Evolutionary conservation across 768 basidiomycete species (phyloP).

Genomic region (Rhodotorula babjevae): DNA sequence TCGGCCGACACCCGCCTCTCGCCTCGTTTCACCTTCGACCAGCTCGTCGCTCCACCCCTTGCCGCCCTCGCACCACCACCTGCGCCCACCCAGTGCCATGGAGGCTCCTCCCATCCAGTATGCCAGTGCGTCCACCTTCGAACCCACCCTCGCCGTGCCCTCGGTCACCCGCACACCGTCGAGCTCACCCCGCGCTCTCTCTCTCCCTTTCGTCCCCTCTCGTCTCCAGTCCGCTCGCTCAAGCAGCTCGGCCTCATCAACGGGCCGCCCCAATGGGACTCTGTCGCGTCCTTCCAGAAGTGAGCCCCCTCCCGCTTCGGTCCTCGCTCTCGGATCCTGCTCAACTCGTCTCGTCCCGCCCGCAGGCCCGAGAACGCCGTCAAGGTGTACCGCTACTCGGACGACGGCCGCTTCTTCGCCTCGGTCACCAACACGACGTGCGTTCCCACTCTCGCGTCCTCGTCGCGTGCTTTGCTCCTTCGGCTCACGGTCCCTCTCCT

Average conservation of each 20-base stretch:
- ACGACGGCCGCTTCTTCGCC: constrained; percentile 41
- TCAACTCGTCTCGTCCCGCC: neutral
- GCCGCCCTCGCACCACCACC: neutral
- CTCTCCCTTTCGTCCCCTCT: neutral
- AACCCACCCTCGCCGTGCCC: neutral
- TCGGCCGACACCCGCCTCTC: neutral
- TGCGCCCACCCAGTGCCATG: neutral
- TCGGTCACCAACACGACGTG: constrained; percentile 37
- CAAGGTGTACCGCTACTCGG: constrained; percentile 40
- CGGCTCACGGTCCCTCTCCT: neutral
- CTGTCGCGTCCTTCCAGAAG: constrained; percentile 57
- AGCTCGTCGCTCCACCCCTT: neutral
- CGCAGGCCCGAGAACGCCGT: constrained; percentile 32
- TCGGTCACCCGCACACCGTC: neutral
- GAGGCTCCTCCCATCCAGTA: constrained; percentile 24
- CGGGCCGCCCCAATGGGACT: constrained; percentile 69
- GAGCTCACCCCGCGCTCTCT: neutral
- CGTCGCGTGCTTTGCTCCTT: neutral
- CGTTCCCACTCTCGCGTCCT: neutral
- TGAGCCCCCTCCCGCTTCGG: constrained; percentile 35
- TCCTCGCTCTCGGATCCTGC: neutral
- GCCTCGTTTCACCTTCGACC: no score
- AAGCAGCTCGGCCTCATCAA: constrained; percentile 82
- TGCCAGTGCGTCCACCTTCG: constrained; percentile 14
- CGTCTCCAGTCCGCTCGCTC: constrained; percentile 74